phyloP scores from a whole-genome alignment of 2,329 filamentous ascomycete species.

The Calonectria multiphialidica region DNA sequence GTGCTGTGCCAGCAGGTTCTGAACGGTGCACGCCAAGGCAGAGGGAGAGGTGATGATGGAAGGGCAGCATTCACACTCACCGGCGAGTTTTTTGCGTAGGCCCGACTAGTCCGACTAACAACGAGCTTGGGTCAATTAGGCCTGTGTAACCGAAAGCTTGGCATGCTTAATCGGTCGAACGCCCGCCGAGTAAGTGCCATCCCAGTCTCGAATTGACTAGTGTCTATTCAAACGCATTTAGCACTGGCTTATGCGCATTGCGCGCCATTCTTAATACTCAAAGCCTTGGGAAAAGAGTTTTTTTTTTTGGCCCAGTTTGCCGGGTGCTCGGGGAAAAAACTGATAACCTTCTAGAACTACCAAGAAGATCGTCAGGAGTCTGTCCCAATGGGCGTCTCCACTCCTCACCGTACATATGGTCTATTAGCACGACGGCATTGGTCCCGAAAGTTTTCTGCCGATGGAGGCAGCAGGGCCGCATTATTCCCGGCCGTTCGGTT shows the following conservation, averaged over 20 bases:
- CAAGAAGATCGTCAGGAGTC: not conserved
- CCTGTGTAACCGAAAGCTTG: slow-evolving; percentile 3
- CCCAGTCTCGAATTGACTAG: not conserved
- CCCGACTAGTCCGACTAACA: slow-evolving; percentile 6
- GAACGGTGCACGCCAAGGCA: not conserved
- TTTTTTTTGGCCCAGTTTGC: not conserved
- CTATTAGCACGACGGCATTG: not conserved
- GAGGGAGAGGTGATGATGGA: not conserved
- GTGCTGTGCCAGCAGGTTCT: not conserved
- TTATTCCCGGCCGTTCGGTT: not conserved
- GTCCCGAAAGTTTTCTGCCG: not conserved
- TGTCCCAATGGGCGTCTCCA: not conserved
- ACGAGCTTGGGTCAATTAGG: not conserved
- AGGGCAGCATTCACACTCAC: not conserved
- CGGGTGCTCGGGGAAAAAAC: not conserved
- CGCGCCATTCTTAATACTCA: not conserved
- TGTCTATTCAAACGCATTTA: not conserved
- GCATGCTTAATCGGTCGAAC: not conserved
- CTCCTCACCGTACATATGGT: not conserved
- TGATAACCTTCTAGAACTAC: not conserved
- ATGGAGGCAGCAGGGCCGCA: not conserved
- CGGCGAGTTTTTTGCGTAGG: not conserved
- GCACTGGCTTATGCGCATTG: not conserved
- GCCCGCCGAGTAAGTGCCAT: not conserved
- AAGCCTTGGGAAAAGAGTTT: not conserved